phyloP scores from a whole-genome alignment of 2,329 filamentous ascomycete species.

The Colletotrichum gigasporum region DNA sequence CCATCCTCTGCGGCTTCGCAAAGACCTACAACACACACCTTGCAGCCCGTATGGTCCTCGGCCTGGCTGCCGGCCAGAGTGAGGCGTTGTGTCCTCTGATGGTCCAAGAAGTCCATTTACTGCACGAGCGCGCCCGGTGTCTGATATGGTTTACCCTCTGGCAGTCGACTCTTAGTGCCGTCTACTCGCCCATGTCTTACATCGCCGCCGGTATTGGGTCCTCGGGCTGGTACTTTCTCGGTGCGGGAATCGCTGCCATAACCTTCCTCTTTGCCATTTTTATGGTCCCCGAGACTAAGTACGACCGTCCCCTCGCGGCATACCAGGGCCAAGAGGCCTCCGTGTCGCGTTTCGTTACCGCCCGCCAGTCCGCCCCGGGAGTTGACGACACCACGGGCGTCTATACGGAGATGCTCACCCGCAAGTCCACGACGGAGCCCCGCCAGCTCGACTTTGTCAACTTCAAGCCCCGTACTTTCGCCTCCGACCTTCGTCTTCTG shows the following conservation, averaged over 20 bases:
- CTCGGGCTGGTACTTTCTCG: constrained; percentile 53
- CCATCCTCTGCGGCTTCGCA: constrained; percentile 39
- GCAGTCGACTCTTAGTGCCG: constrained; percentile 48
- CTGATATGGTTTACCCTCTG: constrained; percentile 52
- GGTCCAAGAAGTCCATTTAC: constrained; percentile 51
- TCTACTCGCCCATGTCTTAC: constrained; percentile 49
- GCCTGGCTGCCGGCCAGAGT: constrained; percentile 51
- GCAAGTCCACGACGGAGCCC: constrained; percentile 17
- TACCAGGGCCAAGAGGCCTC: constrained; percentile 44
- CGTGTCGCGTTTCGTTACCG: constrained; percentile 23
- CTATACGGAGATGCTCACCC: constrained; percentile 29
- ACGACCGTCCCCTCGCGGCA: constrained; percentile 45
- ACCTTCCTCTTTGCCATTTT: constrained; percentile 47
- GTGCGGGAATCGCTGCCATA: constrained; percentile 43
- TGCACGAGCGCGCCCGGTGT: constrained; percentile 51
- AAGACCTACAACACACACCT: constrained; percentile 48
- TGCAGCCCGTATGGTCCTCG: constrained; percentile 46
- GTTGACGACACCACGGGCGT: constrained; percentile 30
- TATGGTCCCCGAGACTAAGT: constrained; percentile 53
- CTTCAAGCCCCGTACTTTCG: constrained; percentile 45
- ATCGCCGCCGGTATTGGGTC: constrained; percentile 52
- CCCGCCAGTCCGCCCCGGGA: constrained; percentile 31
- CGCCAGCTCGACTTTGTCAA: constrained; percentile 45
- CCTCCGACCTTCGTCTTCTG: constrained; percentile 48
- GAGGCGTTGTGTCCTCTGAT: constrained; percentile 54